Evolutionary conservation across 176 grass and related monocot species (phyloP), one percentile per base, ranked within the genome.

Genomic region (Metroxylon sagu): DNA sequence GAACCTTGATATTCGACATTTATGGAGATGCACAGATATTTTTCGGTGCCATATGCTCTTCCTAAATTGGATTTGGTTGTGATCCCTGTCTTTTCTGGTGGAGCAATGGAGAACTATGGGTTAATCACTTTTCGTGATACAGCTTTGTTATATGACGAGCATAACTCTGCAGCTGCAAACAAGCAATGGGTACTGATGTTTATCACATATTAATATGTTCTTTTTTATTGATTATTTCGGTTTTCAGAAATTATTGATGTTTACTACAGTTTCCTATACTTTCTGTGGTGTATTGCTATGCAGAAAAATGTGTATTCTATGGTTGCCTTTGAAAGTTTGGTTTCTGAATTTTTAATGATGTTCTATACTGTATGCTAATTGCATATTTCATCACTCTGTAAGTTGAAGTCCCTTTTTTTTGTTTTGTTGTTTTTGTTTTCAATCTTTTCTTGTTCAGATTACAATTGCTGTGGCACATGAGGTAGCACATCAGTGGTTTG

Each of bases 31-130:
- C 6, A 21, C 67, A 96, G 91, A 56, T 96, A 96, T 64, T 96
- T 96, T 77, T 74, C 80, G 64, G 80, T 87, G 48, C 83, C 86
- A 25, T 96, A 85, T 58, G 65, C 86, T 55, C 80, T 96, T 54
- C 91, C 91, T 4, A 96, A 96, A 75, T 81, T 96, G 83, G 91
- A 96, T 48, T 90, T 96, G 91, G 82, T 96, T 77, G 91, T 80
- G 28, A 82, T 96, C 80, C 86, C 91, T 48, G 80, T 85, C 87
- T 87, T 90, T 82, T 69, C 86, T 1, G 21, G 71, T 65, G 83
- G 83, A 48, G 91, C 86, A 48, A 96, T 96, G 91, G 91, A 96
- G 69, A 96, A 96, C 57, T 96, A 90, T 56, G 91, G 91, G 39
- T 77, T 96, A 72, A 80, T 96, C 50, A 96, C 83, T 64, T 96